Percentiles rank a stretch among this genome's conserved stretches.
Evolutionary conservation across 768 basidiomycete species (phyloP).

Genomic region (Psilocybe azurescens): DNA sequence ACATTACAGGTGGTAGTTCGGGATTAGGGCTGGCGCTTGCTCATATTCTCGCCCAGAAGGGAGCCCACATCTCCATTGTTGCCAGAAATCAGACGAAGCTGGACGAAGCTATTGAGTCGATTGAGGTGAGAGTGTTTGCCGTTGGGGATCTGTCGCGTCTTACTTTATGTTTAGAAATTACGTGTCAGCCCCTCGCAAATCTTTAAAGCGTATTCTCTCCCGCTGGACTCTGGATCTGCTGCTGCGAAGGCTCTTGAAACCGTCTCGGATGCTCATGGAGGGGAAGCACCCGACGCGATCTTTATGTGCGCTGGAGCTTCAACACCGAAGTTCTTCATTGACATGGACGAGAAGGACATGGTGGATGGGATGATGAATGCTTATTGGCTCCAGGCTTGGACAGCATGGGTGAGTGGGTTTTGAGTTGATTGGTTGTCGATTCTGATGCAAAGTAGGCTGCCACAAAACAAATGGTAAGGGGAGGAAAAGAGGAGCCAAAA

Average conservation of each 20-base stretch:
- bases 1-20: conserved; percentile 83
- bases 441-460: conserved; percentile 54
- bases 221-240: conserved; percentile 55
- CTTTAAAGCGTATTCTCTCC: conserved; percentile 69
- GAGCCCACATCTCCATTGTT: conserved; percentile 87
- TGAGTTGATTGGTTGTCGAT: neutral
- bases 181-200: conserved; percentile 64
- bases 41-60: conserved; percentile 62
- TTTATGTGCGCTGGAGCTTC: conserved; percentile 82
- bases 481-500: conserved; percentile 64
- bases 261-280: conserved; percentile 58
- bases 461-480: conserved; percentile 68
- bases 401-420: conserved; percentile 49
- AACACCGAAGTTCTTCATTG: conserved; percentile 77
- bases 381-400: conserved; percentile 61
- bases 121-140: conserved; percentile 59
- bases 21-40: conserved; percentile 84
- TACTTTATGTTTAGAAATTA: conserved; percentile 41
- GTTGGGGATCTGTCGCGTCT: neutral
- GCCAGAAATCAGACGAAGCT: conserved; percentile 74
- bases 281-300: conserved; percentile 72
- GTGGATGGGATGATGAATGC: conserved; percentile 47
- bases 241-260: conserved; percentile 68
- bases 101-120: conserved; percentile 56
- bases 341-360: conserved; percentile 65